These are phyloP conservation scores for Hypoxylon sp. DNA, from an alignment of 2,329 filamentous ascomycete species.

Conservation along the genomic window DNA sequence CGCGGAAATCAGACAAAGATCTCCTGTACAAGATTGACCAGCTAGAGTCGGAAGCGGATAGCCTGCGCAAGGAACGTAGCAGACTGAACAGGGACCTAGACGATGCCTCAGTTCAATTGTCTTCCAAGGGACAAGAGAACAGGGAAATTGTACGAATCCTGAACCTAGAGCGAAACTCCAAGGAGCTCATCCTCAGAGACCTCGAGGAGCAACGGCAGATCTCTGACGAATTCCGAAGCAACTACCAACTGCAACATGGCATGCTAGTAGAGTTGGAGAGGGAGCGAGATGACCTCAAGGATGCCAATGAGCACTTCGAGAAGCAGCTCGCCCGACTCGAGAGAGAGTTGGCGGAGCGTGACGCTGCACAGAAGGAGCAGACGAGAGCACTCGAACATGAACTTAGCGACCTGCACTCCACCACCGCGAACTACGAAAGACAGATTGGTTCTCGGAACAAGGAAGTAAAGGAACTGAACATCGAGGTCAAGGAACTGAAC, in stretches of 20 bases:
- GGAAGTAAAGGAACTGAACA: conserved; percentile 49
- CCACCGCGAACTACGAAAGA: conserved; percentile 47
- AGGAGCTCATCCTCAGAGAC: conserved; percentile 55
- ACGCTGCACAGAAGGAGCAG: conserved; percentile 47
- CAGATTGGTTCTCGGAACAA: conserved; percentile 49
- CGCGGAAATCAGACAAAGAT: conserved; percentile 50
- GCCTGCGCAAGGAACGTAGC: conserved; percentile 52
- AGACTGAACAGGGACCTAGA: conserved; percentile 54
- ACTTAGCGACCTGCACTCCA: conserved; percentile 46
- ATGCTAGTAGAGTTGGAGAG: conserved; percentile 54
- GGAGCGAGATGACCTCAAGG: conserved; percentile 55
- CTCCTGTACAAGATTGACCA: conserved; percentile 57
- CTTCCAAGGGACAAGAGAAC: conserved; percentile 50
- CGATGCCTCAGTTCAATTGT: conserved; percentile 52
- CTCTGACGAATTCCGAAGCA: conserved; percentile 56
- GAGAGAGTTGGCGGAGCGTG: conserved; percentile 47
- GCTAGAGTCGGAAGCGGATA: conserved; percentile 56
- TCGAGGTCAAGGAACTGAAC: conserved; percentile 49
- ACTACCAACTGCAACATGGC: conserved; percentile 54
- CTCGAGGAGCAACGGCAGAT: conserved; percentile 56
- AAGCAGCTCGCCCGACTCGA: conserved; percentile 48
- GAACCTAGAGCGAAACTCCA: conserved; percentile 53
- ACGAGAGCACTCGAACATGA: conserved; percentile 49
- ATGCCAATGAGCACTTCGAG: conserved; percentile 50
- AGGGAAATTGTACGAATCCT: conserved; percentile 52